Evolutionary conservation across 2,329 filamentous ascomycete genomes (phyloP).

Genomic region (Podosphaera fusca): DNA sequence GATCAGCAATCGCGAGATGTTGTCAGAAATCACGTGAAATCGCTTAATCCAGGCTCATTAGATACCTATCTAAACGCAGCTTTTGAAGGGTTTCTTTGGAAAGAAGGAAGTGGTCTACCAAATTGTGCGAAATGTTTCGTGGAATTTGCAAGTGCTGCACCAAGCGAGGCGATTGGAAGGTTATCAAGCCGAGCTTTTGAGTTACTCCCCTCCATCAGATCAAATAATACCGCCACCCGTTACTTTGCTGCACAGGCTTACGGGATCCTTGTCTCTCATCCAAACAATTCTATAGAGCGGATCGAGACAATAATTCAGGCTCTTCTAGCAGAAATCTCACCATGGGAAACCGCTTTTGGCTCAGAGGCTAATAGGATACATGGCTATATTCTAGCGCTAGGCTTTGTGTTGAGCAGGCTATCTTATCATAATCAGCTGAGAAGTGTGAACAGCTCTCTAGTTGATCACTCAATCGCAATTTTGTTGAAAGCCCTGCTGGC

Average conservation of each 20-base stretch:
- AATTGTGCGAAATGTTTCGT: conserved; percentile 29
- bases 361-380: conserved; percentile 33
- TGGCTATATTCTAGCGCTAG: conserved; percentile 34
- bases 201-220: conserved; percentile 37
- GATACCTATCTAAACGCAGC: conserved; percentile 27
- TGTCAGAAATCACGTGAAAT: conserved; percentile 30
- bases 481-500: conserved; percentile 28
- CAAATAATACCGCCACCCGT: conserved; percentile 49
- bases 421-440: conserved; percentile 23
- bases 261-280: conserved; percentile 55
- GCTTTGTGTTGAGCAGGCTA: conserved; percentile 32
- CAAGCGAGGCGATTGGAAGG: conserved; percentile 26
- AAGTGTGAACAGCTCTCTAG: conserved; percentile 16
- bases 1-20: conserved; percentile 39
- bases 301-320: conserved; percentile 22
- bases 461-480: conserved; percentile 21
- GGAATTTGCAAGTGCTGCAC: conserved; percentile 26
- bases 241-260: conserved; percentile 44
- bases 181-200: conserved; percentile 26
- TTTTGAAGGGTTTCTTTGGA: conserved; percentile 31
- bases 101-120: conserved; percentile 19
- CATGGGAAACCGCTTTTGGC: conserved; percentile 33
- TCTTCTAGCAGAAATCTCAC: conserved; percentile 23
- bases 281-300: conserved; percentile 19
- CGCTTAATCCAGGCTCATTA: conserved; percentile 19